phyloP scores from a whole-genome alignment of 768 basidiomycete species.

The Mycena leptocephala region DNA sequence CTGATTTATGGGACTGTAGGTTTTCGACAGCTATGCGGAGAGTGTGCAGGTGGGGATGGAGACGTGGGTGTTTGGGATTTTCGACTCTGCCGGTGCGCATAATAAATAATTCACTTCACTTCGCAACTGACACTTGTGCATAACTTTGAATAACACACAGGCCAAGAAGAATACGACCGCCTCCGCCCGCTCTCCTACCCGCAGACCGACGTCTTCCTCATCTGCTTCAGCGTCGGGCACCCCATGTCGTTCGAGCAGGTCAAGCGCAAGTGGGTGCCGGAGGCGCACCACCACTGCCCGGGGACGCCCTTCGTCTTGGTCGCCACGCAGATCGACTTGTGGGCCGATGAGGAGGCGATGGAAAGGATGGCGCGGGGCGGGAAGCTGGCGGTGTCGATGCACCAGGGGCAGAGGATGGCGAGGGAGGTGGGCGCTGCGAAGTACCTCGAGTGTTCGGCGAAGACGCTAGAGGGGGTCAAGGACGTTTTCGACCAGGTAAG shows the following conservation, averaged over 20 bases:
- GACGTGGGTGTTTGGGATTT: constrained; percentile 97
- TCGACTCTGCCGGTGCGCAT: constrained; percentile 98
- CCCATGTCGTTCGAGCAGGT: constrained; percentile 99
- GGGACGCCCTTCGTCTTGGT: constrained; percentile 99
- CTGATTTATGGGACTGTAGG: too few relatives aligned
- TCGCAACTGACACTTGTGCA: too few relatives aligned
- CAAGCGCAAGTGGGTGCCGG: constrained; percentile 99
- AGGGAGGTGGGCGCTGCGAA: constrained; percentile 98
- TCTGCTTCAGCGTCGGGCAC: constrained; percentile 98
- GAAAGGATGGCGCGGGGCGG: constrained; percentile 98
- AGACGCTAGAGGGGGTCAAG: constrained; percentile 99
- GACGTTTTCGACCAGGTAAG: constrained; percentile 99
- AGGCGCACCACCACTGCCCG: constrained; percentile 99
- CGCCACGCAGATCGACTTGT: constrained; percentile 96
- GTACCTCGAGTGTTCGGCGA: constrained; percentile 98
- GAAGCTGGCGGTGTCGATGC: constrained; percentile 90
- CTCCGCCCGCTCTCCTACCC: constrained; percentile 99
- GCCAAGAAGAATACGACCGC: constrained; percentile 99
- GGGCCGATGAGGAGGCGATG: constrained; percentile 93
- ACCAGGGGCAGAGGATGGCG: constrained; percentile 95
- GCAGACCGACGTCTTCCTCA: constrained; percentile 99
- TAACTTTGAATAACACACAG: too few relatives aligned
- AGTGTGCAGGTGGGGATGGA: constrained; percentile 99
- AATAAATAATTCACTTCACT: too few relatives aligned
- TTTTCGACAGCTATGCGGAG: constrained; percentile 98